Percentiles rank a stretch among this genome's conserved stretches.
Evolutionary conservation across 108 stramenopile genomes (phyloP).

Genomic region (Conticribra weissflogii): DNA sequence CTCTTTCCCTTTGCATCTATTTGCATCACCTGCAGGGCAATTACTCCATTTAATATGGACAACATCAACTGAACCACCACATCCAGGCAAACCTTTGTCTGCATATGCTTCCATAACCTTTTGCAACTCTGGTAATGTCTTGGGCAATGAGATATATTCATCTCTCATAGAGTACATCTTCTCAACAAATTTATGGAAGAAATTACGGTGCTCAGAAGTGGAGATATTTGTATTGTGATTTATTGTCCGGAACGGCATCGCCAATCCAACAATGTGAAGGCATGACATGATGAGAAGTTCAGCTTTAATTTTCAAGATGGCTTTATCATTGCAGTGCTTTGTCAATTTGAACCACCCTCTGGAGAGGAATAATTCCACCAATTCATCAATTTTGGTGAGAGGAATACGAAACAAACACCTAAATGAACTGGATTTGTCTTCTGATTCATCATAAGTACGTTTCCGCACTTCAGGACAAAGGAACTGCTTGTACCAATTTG

Average conservation of each 20-base stretch:
- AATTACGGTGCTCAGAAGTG: neutral
- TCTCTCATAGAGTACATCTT: conserved; percentile 14
- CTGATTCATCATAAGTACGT: neutral
- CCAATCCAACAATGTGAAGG: conserved; percentile 1
- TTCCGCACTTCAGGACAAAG: no score
- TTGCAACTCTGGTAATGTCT: neutral
- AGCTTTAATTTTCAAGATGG: neutral
- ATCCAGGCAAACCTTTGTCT: neutral
- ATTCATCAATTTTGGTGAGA: no score
- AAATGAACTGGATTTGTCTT: neutral
- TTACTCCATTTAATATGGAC: conserved; percentile 14
- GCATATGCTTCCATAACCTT: neutral
- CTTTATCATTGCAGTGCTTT: no score
- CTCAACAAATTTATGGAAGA: conserved; percentile 13
- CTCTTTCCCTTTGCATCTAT: conserved; percentile 28
- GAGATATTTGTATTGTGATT: conserved; percentile 5
- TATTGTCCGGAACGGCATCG: neutral
- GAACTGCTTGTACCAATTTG: neutral
- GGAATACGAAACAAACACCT: neutral
- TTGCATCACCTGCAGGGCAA: conserved; percentile 15
- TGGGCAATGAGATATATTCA: conserved; percentile 13
- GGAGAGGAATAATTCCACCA: no score
- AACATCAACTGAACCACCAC: conserved; percentile 19
- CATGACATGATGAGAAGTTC: conserved; percentile 6
- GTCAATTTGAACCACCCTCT: no score